These are phyloP conservation scores for Lactifluus subvellereus DNA, from an alignment of 768 basidiomycete genomes.

Conservation along the genomic window DNA sequence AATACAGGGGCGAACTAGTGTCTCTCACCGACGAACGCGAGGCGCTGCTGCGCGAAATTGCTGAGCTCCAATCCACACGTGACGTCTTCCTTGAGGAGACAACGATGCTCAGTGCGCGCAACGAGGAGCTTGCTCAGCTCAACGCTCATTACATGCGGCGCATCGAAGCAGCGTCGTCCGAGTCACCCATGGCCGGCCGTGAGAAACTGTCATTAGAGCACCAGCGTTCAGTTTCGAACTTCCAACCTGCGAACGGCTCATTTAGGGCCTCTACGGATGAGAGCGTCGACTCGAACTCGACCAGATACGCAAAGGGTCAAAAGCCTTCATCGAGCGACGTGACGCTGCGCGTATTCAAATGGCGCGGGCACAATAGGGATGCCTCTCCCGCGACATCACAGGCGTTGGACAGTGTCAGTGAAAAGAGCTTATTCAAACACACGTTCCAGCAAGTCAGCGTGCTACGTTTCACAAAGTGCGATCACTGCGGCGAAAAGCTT, in stretches of 20 bases:
- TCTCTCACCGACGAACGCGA: constrained; percentile 82
- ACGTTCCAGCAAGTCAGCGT: constrained; percentile 86
- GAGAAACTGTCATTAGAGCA: constrained; percentile 17
- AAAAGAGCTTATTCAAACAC: constrained; percentile 48
- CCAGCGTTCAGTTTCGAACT: neutral
- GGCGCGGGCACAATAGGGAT: constrained; percentile 66
- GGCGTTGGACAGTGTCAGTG: constrained; percentile 26
- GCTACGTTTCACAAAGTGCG: constrained; percentile 85
- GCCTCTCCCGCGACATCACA: constrained; percentile 39
- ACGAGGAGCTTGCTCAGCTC: constrained; percentile 88
- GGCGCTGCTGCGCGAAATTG: constrained; percentile 68
- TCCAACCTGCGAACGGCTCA: constrained; percentile 13
- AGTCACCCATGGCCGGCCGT: neutral
- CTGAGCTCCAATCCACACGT: constrained; percentile 78
- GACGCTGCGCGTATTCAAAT: constrained; percentile 40
- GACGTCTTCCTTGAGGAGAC: constrained; percentile 91
- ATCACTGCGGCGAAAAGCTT: constrained; percentile 96
- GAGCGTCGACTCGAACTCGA: constrained; percentile 36
- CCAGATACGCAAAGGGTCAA: constrained; percentile 37
- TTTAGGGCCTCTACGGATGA: constrained; percentile 40
- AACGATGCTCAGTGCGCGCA: constrained; percentile 81
- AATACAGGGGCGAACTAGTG: constrained; percentile 83
- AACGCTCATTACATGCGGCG: constrained; percentile 77
- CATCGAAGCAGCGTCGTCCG: constrained; percentile 44
- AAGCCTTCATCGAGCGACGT: constrained; percentile 38